Conservation (phyloP, 2,329 filamentous ascomycete species). For the Arthrobotrys conoides region DNA sequence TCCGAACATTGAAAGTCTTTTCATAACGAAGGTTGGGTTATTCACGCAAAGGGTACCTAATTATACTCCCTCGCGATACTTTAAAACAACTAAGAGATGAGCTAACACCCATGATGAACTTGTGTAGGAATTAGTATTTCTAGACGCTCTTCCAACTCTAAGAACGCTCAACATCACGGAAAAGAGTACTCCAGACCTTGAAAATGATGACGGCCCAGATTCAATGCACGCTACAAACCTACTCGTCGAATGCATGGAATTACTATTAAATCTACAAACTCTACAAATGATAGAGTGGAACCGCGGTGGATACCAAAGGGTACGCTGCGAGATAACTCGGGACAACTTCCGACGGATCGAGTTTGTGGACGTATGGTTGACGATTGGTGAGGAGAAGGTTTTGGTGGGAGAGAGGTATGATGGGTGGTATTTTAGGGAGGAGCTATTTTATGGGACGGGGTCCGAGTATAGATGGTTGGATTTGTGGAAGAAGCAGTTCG, state of each 20-base stretch:
- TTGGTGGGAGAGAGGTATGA: constrained; percentile 35
- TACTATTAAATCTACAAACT: background rate
- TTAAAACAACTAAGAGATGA: background rate
- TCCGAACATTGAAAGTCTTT: background rate
- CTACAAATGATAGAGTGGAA: constrained; percentile 26
- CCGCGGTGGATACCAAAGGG: constrained; percentile 24
- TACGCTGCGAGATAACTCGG: background rate
- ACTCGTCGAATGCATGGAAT: constrained; percentile 34
- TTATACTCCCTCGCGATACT: too few species aligned
- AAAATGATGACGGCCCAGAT: constrained; percentile 28
- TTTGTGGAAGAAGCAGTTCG: constrained; percentile 24
- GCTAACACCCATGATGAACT: background rate
- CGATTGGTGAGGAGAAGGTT: background rate
- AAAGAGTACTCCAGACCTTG: constrained; percentile 6
- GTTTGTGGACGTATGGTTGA: constrained; percentile 41
- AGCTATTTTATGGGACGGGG: constrained; percentile 25
- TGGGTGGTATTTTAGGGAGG: constrained; percentile 37
- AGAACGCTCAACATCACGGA: constrained; percentile 18
- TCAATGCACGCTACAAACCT: constrained; percentile 34
- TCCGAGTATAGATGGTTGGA: constrained; percentile 17
- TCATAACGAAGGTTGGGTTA: background rate
- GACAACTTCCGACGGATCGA: background rate
- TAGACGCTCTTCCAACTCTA: background rate
- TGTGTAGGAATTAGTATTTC: background rate
- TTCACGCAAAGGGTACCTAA: constrained; percentile 2